Conservation (phyloP, 164 flowering plant species). For the Nymphaea colorata region DNA sequence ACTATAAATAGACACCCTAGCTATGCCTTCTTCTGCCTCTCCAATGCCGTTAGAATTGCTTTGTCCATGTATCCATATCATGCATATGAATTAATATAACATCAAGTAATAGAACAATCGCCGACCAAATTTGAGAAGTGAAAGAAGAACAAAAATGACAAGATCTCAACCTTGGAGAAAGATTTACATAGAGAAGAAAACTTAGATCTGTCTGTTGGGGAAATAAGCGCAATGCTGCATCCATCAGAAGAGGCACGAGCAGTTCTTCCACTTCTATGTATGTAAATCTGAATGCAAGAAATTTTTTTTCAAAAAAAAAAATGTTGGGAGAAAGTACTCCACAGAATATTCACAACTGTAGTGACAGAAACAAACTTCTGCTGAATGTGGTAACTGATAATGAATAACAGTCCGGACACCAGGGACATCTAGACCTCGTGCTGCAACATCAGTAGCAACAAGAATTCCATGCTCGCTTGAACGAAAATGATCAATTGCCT, state of each 20-base stretch:
- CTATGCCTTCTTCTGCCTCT: too few relatives aligned
- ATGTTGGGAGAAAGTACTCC: neutral
- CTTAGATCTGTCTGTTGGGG: conserved; percentile 72
- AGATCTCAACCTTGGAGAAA: conserved; percentile 62
- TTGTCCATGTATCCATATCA: too few relatives aligned
- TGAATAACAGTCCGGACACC: conserved; percentile 93
- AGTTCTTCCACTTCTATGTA: conserved; percentile 98
- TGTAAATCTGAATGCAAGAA: conserved; percentile 49
- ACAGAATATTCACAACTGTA: neutral
- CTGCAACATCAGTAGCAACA: conserved; percentile 94
- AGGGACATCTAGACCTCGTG: conserved; percentile 90
- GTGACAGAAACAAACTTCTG: conserved; percentile 48
- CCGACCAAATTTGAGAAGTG: too few relatives aligned
- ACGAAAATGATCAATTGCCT: conserved; percentile 94
- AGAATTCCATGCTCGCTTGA: conserved; percentile 63
- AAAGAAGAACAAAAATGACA: too few relatives aligned
- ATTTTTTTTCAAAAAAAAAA: conserved; percentile 1
- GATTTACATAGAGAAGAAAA: conserved; percentile 83
- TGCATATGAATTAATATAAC: too few relatives aligned
- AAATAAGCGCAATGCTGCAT: conserved; percentile 78
- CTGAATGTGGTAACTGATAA: conserved; percentile 95
- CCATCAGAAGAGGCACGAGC: conserved; percentile 93
- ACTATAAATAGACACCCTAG: too few relatives aligned
- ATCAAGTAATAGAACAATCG: too few relatives aligned
- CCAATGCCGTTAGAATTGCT: too few relatives aligned